Conservation (phyloP, 257 asterid species). For the Mitragyna speciosa region DNA sequence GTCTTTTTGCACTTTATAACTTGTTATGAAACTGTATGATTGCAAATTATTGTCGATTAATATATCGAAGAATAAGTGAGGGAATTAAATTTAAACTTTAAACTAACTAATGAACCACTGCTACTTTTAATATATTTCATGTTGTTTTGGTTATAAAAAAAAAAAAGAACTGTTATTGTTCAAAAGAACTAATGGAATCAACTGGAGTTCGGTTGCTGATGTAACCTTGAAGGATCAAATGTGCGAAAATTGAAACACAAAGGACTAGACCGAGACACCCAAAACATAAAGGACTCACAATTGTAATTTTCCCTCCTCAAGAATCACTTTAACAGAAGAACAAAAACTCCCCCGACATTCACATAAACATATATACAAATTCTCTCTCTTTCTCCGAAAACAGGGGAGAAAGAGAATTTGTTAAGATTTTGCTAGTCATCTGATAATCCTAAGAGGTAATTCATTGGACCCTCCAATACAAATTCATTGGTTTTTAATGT, state of each 20-base stretch:
- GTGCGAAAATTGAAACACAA: background rate
- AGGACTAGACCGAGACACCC: background rate
- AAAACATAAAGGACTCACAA: background rate
- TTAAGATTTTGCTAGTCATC: background rate
- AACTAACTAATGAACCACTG: too few relatives aligned
- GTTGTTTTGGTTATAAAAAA: too few relatives aligned
- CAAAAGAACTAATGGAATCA: too few relatives aligned
- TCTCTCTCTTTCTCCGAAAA: background rate
- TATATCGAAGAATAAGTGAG: too few relatives aligned
- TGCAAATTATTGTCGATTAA: too few relatives aligned
- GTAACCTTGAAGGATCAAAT: too few relatives aligned
- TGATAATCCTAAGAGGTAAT: background rate
- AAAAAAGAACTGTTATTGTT: too few relatives aligned
- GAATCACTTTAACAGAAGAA: constrained; percentile 2
- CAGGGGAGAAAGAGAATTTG: background rate
- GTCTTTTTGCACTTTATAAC: too few relatives aligned
- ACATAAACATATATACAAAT: background rate
- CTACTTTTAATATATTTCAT: too few relatives aligned
- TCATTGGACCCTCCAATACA: background rate
- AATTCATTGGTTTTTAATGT: background rate
- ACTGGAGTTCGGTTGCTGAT: too few relatives aligned
- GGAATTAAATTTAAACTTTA: too few relatives aligned
- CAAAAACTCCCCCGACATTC: background rate
- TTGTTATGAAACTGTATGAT: too few relatives aligned
- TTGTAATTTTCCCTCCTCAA: background rate